phyloP scores from a whole-genome alignment of 179 eudicot genomes.

The Silene noctiflora region DNA sequence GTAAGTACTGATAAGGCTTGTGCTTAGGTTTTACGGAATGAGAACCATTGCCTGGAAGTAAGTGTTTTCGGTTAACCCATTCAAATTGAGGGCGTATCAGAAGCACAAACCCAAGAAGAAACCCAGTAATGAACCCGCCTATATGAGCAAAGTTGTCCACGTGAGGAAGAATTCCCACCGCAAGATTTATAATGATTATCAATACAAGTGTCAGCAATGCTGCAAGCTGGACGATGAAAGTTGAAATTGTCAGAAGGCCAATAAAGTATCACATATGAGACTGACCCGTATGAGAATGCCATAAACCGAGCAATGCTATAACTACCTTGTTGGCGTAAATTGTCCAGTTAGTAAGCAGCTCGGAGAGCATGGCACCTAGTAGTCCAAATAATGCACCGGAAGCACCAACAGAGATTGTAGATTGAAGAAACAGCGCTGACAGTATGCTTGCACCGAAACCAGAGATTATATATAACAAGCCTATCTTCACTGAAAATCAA shows the following conservation, averaged over 20 bases:
- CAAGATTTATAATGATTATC: slow-evolving; percentile 42
- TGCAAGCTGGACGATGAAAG: slow-evolving; percentile 19
- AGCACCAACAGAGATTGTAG: slow-evolving; percentile 44
- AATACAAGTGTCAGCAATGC: slow-evolving; percentile 42
- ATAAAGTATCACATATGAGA: too few species aligned
- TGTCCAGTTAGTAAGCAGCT: slow-evolving; percentile 43
- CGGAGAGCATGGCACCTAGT: slow-evolving; percentile 46
- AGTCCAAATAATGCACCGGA: slow-evolving; percentile 48
- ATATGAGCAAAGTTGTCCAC: slow-evolving; percentile 59
- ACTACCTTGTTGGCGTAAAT: slow-evolving; percentile 44
- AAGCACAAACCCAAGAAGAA: slow-evolving; percentile 48
- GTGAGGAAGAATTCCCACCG: slow-evolving; percentile 52
- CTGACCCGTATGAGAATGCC: too few species aligned
- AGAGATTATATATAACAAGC: slow-evolving; percentile 34
- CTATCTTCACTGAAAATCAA: slow-evolving; percentile 31
- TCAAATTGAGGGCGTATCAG: slow-evolving; percentile 49
- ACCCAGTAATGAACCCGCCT: slow-evolving; percentile 53
- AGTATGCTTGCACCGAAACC: slow-evolving; percentile 40
- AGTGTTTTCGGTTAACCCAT: slow-evolving; percentile 38
- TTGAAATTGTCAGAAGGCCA: slow-evolving; percentile 6
- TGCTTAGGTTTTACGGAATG: slow-evolving; percentile 28
- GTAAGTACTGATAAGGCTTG: slow-evolving; percentile 38
- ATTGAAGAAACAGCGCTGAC: slow-evolving; percentile 36
- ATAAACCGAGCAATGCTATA: too few species aligned
- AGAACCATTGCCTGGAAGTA: slow-evolving; percentile 17